Percentiles rank a stretch among this genome's conserved stretches.
phyloP scores from a whole-genome alignment of 768 basidiomycete species.

The Gautieria morchelliformis region DNA sequence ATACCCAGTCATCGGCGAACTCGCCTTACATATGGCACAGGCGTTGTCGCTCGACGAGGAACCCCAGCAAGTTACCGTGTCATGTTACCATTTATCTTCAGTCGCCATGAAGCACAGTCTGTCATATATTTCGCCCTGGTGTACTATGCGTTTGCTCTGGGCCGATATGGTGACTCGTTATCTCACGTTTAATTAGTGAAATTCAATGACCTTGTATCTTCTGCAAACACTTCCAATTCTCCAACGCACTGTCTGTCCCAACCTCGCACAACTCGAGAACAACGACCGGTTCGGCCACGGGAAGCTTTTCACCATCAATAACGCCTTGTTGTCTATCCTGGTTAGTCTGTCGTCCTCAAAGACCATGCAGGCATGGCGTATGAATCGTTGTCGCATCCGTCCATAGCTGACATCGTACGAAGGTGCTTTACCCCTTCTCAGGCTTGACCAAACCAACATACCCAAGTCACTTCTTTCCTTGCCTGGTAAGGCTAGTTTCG shows the following conservation, averaged over 20 bases:
- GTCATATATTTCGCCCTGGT: conserved; percentile 60
- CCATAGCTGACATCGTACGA: conserved; percentile 47
- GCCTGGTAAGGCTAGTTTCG: conserved; percentile 32
- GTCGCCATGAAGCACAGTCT: conserved; percentile 34
- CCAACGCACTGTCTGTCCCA: conserved; percentile 14
- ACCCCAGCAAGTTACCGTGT: conserved; percentile 21
- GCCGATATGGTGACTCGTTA: conserved; percentile 55
- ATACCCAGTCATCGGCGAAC: conserved; percentile 28
- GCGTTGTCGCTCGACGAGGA: conserved; percentile 55
- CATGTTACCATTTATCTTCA: neutral
- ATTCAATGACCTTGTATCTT: neutral
- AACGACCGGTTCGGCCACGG: conserved; percentile 3
- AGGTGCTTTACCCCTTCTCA: conserved; percentile 42
- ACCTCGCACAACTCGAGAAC: conserved; percentile 21
- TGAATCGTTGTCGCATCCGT: conserved; percentile 46
- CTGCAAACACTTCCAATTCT: conserved; percentile 2
- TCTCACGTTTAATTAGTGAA: conserved; percentile 41
- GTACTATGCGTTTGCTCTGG: conserved; percentile 73
- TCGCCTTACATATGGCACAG: conserved; percentile 62
- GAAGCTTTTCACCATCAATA: neutral
- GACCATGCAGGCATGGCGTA: conserved; percentile 56
- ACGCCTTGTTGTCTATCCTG: conserved; percentile 12
- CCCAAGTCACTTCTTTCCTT: conserved; percentile 19
- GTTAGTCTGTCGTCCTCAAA: neutral
- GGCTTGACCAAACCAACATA: conserved; percentile 43